A percentile compares a stretch with the other conserved stretches of the same genome.
These are phyloP conservation scores for Penicillium sp. DNA, from an alignment of 2,329 filamentous ascomycete genomes.

Conservation along the genomic window DNA sequence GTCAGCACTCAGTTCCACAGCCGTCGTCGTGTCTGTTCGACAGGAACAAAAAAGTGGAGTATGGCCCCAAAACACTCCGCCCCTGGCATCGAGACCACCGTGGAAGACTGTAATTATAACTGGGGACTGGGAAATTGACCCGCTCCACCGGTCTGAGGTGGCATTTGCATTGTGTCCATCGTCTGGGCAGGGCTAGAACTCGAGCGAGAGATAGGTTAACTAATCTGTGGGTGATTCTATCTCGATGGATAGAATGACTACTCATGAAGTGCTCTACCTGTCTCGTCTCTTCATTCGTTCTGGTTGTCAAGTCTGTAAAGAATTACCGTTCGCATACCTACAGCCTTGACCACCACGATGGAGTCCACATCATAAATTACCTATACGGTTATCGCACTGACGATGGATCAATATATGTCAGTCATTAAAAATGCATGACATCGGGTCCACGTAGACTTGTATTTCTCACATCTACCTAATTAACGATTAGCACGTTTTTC, in stretches of 20 bases:
- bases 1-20: no score
- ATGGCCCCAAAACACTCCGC: constrained; percentile 13
- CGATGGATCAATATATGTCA: not conserved
- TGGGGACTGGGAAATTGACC: constrained; percentile 5
- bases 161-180: not conserved
- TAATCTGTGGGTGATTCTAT: not conserved
- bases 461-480: not conserved
- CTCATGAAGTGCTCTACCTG: not conserved
- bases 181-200: not conserved
- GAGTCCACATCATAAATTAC: not conserved
- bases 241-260: not conserved
- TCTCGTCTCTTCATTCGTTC: not conserved
- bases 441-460: not conserved
- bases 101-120: not conserved
- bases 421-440: not conserved
- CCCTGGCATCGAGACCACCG: constrained; percentile 24
- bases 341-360: not conserved
- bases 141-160: not conserved
- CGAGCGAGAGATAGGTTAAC: not conserved
- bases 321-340: not conserved
- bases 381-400: not conserved
- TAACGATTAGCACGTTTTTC: not conserved
- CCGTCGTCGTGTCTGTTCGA: not conserved
- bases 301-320: no score
- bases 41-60: constrained; percentile 10